These are phyloP conservation scores for Plasmodium knowlesi DNA, from an alignment of 169 alveolate species.

Conservation along the genomic window DNA sequence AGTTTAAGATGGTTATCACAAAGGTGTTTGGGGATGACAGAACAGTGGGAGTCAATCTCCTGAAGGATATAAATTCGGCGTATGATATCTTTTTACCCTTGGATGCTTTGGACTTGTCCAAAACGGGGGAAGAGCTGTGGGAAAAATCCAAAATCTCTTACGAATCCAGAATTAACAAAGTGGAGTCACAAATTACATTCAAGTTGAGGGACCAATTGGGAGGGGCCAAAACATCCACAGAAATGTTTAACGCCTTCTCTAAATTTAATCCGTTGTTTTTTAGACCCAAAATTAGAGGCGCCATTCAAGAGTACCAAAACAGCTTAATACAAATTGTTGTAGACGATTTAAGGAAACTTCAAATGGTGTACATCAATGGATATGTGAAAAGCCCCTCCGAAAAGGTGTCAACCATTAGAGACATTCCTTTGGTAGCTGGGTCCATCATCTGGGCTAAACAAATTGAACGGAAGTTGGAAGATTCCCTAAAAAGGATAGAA, in stretches of 20 bases:
- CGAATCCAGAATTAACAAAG: constrained; percentile 93
- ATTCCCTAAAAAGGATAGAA: constrained; percentile 88
- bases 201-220: constrained; percentile 95
- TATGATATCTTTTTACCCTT: constrained; percentile 83
- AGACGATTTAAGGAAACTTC: constrained; percentile 91
- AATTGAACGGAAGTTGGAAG: constrained; percentile 89
- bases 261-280: constrained; percentile 95
- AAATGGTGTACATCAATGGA: constrained; percentile 91
- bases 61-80: constrained; percentile 90
- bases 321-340: constrained; percentile 92
- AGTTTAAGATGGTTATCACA: constrained; percentile 91
- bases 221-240: constrained; percentile 94
- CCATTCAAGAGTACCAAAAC: constrained; percentile 97
- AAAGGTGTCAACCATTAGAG: constrained; percentile 91
- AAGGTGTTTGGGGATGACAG: constrained; percentile 82
- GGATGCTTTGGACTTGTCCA: constrained; percentile 87
- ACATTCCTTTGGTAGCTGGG: constrained; percentile 95
- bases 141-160: constrained; percentile 90
- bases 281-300: constrained; percentile 96
- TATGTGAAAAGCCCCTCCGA: constrained; percentile 92
- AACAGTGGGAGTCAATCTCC: constrained; percentile 80
- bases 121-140: constrained; percentile 90
- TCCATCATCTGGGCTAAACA: constrained; percentile 95
- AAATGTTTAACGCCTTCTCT: constrained; percentile 95
- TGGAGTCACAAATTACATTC: constrained; percentile 95